These are phyloP conservation scores for Neurospora cerealis DNA, from an alignment of 495 filamentous ascomycete species.

Conservation along the genomic window DNA sequence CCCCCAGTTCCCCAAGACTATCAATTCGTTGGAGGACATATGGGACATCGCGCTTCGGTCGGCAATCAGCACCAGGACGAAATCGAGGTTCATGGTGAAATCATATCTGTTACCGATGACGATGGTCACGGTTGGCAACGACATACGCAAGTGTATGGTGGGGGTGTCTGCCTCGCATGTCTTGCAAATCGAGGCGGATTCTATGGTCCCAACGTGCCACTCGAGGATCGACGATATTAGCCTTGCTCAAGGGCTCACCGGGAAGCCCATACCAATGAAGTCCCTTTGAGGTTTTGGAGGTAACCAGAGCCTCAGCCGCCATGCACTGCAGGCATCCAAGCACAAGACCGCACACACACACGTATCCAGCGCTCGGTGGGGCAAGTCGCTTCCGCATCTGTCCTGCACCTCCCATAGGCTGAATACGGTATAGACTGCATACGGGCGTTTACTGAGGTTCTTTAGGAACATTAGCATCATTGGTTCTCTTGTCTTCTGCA, in stretches of 20 bases:
- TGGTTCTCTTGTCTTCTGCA: not conserved
- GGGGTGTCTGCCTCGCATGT: constrained; percentile 39
- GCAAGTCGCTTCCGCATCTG: not conserved
- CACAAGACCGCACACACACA: not conserved
- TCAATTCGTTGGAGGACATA: constrained; percentile 19
- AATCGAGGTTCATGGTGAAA: constrained; percentile 33
- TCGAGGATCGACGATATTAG: constrained; percentile 32
- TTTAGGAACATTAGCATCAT: not conserved
- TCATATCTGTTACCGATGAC: constrained; percentile 34
- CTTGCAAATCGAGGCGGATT: constrained; percentile 31
- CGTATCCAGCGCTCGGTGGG: not conserved
- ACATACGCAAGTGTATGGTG: constrained; percentile 41
- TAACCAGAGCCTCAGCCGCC: not conserved
- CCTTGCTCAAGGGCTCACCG: not conserved
- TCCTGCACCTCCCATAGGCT: not conserved
- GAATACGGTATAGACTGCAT: not conserved
- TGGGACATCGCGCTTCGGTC: constrained; percentile 13
- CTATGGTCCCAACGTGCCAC: constrained; percentile 39
- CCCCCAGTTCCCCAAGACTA: constrained; percentile 21
- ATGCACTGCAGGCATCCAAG: not conserved
- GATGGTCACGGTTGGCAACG: constrained; percentile 37
- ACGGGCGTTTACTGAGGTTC: not conserved
- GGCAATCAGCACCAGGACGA: constrained; percentile 9
- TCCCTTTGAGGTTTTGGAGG: not conserved
- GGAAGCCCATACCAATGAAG: not conserved